Conservation (phyloP, 2,329 filamentous ascomycete species). For the Fusarium pseudograminearum region DNA sequence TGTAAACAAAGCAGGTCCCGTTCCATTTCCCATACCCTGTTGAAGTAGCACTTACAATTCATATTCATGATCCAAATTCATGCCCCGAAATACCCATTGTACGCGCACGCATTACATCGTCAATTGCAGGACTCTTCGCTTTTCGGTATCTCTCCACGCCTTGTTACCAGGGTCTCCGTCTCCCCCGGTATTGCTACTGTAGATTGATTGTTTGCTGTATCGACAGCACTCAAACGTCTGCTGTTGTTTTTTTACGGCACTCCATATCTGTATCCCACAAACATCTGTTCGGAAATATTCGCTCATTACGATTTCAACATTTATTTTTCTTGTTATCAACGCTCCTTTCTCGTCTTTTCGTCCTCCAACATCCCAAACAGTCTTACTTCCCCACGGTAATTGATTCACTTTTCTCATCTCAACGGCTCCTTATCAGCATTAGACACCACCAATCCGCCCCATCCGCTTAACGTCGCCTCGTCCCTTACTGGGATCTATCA, state of each 20-base stretch:
- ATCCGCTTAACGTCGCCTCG: slow-evolving; percentile 42
- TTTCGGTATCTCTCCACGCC: slow-evolving; percentile 5
- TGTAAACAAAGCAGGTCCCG: slow-evolving; percentile 43
- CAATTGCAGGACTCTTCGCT: slow-evolving; percentile 21
- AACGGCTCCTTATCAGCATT: slow-evolving; percentile 40
- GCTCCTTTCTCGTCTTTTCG: neutral
- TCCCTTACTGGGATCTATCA: slow-evolving; percentile 42
- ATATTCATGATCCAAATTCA: slow-evolving; percentile 26
- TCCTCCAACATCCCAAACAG: slow-evolving; percentile 10
- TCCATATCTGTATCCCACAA: slow-evolving; percentile 28
- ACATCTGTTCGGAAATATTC: slow-evolving; percentile 28
- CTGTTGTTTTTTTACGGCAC: slow-evolving; percentile 29
- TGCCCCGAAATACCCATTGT: slow-evolving; percentile 13
- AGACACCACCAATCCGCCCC: slow-evolving; percentile 20
- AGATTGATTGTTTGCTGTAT: slow-evolving; percentile 14
- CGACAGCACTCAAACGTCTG: slow-evolving; percentile 24
- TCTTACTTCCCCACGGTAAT: slow-evolving; percentile 22
- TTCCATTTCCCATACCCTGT: slow-evolving; percentile 28
- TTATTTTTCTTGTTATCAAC: slow-evolving; percentile 13
- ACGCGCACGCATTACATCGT: slow-evolving; percentile 21
- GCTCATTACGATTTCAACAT: slow-evolving; percentile 24
- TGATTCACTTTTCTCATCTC: slow-evolving; percentile 26
- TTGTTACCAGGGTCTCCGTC: slow-evolving; percentile 7
- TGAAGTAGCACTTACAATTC: slow-evolving; percentile 24
- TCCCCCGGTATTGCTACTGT: slow-evolving; percentile 2